These are phyloP conservation scores for Metschnikowia borealis DNA, from an alignment of 805 yeast species.

Conservation along the genomic window DNA sequence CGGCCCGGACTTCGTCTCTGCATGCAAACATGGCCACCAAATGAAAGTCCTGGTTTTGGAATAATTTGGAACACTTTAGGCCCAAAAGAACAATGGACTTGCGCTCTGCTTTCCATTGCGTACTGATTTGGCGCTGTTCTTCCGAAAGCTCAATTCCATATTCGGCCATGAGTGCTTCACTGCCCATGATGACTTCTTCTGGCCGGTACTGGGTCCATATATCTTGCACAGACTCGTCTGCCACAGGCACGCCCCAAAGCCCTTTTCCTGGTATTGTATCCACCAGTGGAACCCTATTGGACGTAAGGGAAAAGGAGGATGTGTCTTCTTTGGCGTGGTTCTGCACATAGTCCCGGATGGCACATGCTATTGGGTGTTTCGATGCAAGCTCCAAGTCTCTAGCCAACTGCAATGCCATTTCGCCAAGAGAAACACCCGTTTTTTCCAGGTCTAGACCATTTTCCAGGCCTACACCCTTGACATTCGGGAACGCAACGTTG, in stretches of 20 bases:
- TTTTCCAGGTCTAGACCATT: no score
- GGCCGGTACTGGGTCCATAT: slow-evolving; percentile 34
- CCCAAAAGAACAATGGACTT: slow-evolving; percentile 62
- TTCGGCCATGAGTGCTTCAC: slow-evolving; percentile 55
- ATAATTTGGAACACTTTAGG: slow-evolving; percentile 26
- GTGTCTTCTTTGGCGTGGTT: slow-evolving; percentile 1
- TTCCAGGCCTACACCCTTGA: no score
- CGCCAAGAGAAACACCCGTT: slow-evolving; percentile 40
- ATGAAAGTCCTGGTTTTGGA: slow-evolving; percentile 28
- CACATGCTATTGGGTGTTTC: slow-evolving; percentile 64
- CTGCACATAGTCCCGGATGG: slow-evolving; percentile 40
- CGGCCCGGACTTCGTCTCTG: slow-evolving; percentile 58
- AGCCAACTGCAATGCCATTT: slow-evolving; percentile 42
- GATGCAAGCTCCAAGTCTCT: slow-evolving; percentile 61
- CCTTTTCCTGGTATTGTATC: slow-evolving; percentile 62
- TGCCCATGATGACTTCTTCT: slow-evolving; percentile 49
- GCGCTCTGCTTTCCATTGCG: slow-evolving; percentile 57
- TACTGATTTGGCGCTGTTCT: slow-evolving; percentile 32
- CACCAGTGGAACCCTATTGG: slow-evolving; percentile 42
- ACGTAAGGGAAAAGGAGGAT: slow-evolving; percentile 9
- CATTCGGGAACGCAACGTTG: no score
- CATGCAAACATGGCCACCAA: slow-evolving; percentile 51
- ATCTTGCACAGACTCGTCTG: slow-evolving; percentile 18
- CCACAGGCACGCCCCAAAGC: slow-evolving; percentile 40
- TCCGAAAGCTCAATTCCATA: slow-evolving; percentile 36